Percentiles rank a stretch among this genome's conserved stretches.
phyloP scores from a whole-genome alignment of 305 asterid species.

The Fraxinus nigra region DNA sequence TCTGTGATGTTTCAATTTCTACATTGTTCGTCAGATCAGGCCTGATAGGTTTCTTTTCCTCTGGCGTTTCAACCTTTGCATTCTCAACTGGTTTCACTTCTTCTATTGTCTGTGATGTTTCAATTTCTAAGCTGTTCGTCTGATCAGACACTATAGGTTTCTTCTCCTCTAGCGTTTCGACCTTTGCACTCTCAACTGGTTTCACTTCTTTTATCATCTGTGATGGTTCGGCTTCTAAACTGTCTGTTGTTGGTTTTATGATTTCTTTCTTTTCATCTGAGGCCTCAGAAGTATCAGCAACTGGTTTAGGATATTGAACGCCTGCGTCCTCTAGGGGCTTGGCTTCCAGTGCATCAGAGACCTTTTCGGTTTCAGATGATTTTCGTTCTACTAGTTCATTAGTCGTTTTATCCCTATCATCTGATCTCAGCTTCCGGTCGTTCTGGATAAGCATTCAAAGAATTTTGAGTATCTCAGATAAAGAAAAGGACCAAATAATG shows the following conservation, averaged over 20 bases:
- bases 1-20: not conserved
- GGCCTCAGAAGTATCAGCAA: not conserved
- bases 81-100: not conserved
- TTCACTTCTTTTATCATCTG: not conserved
- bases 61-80: not conserved
- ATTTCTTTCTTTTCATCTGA: not conserved
- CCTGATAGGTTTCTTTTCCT: not conserved
- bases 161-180: not conserved
- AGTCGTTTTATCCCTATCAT: not conserved
- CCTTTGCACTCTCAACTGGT: not conserved
- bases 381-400: not conserved
- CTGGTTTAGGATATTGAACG: not conserved
- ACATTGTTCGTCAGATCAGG: not conserved
- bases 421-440: not conserved
- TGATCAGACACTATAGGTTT: not conserved
- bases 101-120: not conserved
- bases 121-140: not conserved
- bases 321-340: not conserved
- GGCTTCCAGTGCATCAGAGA: not conserved
- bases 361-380: not conserved
- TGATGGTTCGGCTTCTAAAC: not conserved
- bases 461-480: not conserved
- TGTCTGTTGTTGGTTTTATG: not conserved
- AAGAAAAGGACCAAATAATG: not conserved
- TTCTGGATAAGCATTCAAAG: not conserved